Evolutionary conservation across 2,329 filamentous ascomycete species (phyloP), one percentile per base, ranked within the genome.

Genomic region (Verticillium dahliae): DNA sequence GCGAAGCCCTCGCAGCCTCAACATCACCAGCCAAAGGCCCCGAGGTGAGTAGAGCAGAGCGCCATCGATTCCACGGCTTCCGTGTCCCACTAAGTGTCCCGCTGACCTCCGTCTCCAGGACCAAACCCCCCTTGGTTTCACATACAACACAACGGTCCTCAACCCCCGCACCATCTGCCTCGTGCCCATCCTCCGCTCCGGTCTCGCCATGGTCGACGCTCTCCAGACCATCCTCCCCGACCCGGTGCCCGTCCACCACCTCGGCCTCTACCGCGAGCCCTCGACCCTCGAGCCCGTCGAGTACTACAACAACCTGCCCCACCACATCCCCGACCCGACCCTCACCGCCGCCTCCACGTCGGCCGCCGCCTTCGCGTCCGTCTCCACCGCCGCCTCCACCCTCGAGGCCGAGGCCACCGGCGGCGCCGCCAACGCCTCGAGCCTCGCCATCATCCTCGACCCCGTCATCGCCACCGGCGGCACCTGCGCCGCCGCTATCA

Each of bases 381-480:
- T 38, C 56, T 58, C 56, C 18, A 58, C 56, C 6, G 38, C 56
- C 56, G 10, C 56, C 18, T 18, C 34, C 27, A 22, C 37, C 37
- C 34, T 39, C 11, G 56, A 58, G n/a, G 56, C 56, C n/a, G 35
- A 58, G 56, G n/a, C 35, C 56, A 22, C 11, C 38, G 56, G 56
- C 56, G 54, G 54, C 9, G 54, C 54, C 31, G 13, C 54, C 27
- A 34, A 56, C 27, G 56, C 56, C 27, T 77, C 77, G 55, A 80
- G 74, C 62, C 81, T 97, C 13, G 92, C 92, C 62, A 90, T 97
- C 71, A 80, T 97, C 60, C 85, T 97, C 57, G 94, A 98, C 72
- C 95, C 94, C 3, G 86, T 98, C 68, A 96, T 98, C 71, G 95
- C 94, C 1, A 98, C 95, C 0, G 94, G 94, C 41, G 92, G 91